Evolutionary conservation across 352 stramenopile genomes (phyloP).

Genomic region (Phytopythium kandeliae): DNA sequence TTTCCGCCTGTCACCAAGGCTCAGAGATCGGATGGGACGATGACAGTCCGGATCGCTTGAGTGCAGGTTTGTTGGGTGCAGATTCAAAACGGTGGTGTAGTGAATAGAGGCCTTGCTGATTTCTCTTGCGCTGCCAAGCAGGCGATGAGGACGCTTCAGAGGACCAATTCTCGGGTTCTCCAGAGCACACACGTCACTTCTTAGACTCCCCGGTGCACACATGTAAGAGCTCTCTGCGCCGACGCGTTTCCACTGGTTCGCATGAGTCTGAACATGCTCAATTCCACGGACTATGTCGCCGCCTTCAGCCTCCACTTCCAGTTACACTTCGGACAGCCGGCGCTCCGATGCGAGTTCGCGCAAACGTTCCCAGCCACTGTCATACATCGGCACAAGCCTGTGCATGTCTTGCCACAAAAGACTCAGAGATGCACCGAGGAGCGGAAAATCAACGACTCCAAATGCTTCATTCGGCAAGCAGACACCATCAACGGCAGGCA

Average conservation of each 20-base stretch:
- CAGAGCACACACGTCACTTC: constrained; percentile 5
- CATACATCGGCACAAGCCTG: neutral
- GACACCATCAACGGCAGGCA: neutral
- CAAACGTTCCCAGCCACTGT: neutral
- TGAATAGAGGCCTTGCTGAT: too few species aligned
- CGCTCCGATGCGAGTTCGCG: neutral
- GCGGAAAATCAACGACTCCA: neutral
- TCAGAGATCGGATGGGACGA: constrained; percentile 8
- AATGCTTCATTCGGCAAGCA: constrained; percentile 1
- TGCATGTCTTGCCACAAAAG: constrained; percentile 5
- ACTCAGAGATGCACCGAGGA: neutral
- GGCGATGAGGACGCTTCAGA: constrained; percentile 15
- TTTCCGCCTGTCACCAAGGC: neutral
- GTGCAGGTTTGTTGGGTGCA: neutral
- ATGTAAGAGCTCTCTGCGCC: neutral
- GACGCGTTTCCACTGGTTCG: too few species aligned
- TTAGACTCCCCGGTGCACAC: constrained; percentile 4
- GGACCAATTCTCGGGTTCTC: constrained; percentile 17
- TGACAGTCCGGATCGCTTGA: constrained; percentile 7
- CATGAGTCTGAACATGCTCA: too few species aligned
- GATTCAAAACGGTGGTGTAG: too few species aligned
- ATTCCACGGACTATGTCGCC: constrained; percentile 1
- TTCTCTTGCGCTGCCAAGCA: too few species aligned
- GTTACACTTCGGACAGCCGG: constrained; percentile 11
- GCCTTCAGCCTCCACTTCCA: constrained; percentile 21